These are phyloP conservation scores for Penicillium macrosclerotiorum DNA, from an alignment of 495 filamentous ascomycete genomes.

Conservation along the genomic window DNA sequence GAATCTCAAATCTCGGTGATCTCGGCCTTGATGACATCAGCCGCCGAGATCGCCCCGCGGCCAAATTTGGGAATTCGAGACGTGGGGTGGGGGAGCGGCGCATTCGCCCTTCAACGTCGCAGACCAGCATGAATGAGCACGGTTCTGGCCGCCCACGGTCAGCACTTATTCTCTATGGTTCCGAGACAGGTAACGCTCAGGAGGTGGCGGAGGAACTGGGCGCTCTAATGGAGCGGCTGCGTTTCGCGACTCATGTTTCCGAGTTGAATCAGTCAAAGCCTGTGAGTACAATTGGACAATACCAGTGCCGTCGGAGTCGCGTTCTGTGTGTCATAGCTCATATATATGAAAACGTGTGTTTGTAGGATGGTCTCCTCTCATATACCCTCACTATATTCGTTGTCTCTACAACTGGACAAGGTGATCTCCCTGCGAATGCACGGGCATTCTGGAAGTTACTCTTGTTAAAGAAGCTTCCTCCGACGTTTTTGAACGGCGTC, in stretches of 20 bases:
- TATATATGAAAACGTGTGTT: too few species aligned
- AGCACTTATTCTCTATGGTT: conserved; percentile 84
- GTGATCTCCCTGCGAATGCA: conserved; percentile 82
- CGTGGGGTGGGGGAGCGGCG: conserved; percentile 9
- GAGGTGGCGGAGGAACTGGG: conserved; percentile 86
- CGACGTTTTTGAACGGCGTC: conserved; percentile 62
- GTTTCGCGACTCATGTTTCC: conserved; percentile 68
- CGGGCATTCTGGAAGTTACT: conserved; percentile 81
- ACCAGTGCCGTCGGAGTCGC: too few species aligned
- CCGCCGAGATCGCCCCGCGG: conserved; percentile 20
- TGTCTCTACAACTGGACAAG: conserved; percentile 91
- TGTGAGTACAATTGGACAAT: conserved; percentile 50
- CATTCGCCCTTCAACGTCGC: background rate
- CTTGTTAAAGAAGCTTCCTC: conserved; percentile 70
- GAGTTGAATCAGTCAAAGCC: conserved; percentile 74
- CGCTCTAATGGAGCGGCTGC: conserved; percentile 66
- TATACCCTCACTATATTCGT: conserved; percentile 71
- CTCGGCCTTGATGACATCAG: conserved; percentile 28
- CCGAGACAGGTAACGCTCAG: conserved; percentile 90
- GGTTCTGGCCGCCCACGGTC: conserved; percentile 37
- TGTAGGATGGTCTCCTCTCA: conserved; percentile 44
- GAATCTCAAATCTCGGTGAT: background rate
- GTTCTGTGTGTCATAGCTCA: too few species aligned
- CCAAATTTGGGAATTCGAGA: conserved; percentile 8
- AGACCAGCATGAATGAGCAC: conserved; percentile 24